A percentile compares a stretch with the other conserved stretches of the same genome.
Conservation (phyloP, 768 basidiomycete species). For the Hygrocybe punicea region DNA sequence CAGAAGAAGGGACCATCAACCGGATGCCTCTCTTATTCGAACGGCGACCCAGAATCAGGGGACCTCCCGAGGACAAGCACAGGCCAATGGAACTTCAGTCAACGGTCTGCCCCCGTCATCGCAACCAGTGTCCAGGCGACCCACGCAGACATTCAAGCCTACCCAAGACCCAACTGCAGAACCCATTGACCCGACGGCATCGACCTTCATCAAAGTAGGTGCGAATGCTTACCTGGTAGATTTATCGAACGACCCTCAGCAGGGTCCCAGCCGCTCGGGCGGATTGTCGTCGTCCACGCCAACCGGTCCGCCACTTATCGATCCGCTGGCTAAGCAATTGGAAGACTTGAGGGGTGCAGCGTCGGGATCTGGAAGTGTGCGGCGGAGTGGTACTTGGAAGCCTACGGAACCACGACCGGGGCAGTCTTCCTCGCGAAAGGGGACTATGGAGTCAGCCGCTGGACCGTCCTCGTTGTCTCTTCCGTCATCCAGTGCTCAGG, state of each 20-base stretch:
- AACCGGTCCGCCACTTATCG: constrained; percentile 38
- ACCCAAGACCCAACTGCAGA: constrained; percentile 52
- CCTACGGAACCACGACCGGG: neutral
- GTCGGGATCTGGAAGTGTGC: constrained; percentile 44
- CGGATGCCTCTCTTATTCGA: constrained; percentile 29
- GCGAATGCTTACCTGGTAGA: constrained; percentile 65
- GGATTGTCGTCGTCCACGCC: constrained; percentile 31
- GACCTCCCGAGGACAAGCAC: constrained; percentile 12
- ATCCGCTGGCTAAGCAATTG: constrained; percentile 67
- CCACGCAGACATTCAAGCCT: constrained; percentile 17
- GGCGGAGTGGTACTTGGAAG: constrained; percentile 38
- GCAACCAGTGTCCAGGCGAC: neutral
- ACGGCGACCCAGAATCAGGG: constrained; percentile 33
- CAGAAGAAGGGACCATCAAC: constrained; percentile 36
- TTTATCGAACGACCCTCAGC: constrained; percentile 62
- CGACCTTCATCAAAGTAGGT: constrained; percentile 71
- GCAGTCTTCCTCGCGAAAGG: constrained; percentile 20
- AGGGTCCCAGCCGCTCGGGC: constrained; percentile 23
- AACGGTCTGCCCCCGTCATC: neutral
- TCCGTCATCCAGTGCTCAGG: constrained; percentile 17
- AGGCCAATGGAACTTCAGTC: constrained; percentile 29
- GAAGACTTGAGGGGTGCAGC: constrained; percentile 52
- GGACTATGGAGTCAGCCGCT: constrained; percentile 19
- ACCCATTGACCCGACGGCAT: constrained; percentile 59
- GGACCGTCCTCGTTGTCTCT: constrained; percentile 37